These are phyloP conservation scores for Candida nanaspora DNA, from an alignment of 805 yeast species.

Conservation along the genomic window DNA sequence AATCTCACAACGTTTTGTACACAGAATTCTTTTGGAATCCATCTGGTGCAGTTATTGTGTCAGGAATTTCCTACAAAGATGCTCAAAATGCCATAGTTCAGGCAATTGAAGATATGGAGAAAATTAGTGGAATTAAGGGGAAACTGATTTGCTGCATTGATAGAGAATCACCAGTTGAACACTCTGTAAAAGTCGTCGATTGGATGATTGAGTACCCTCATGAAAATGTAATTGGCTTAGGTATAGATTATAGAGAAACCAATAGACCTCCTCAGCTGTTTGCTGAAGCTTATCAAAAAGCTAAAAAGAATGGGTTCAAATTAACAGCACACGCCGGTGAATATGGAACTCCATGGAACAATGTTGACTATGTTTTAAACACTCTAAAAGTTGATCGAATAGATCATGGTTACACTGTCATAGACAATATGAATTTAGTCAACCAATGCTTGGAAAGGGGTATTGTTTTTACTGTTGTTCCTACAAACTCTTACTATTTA, in stretches of 20 bases:
- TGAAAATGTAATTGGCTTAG: slow-evolving; percentile 20
- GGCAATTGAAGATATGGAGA: slow-evolving; percentile 19
- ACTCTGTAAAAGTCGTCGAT: slow-evolving; percentile 19
- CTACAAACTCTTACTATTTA: slow-evolving; percentile 25
- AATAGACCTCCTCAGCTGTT: slow-evolving; percentile 23
- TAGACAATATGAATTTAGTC: slow-evolving; percentile 18
- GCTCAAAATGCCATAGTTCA: slow-evolving; percentile 21
- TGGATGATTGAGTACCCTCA: slow-evolving; percentile 20
- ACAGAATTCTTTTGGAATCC: slow-evolving; percentile 27
- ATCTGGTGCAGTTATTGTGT: slow-evolving; percentile 21
- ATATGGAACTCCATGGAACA: slow-evolving; percentile 22
- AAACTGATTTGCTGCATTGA: slow-evolving; percentile 23
- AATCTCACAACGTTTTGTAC: slow-evolving; percentile 18
- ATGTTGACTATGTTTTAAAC: slow-evolving; percentile 19
- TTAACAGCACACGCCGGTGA: slow-evolving; percentile 27
- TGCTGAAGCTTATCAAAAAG: slow-evolving; percentile 18
- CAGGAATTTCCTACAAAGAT: slow-evolving; percentile 17
- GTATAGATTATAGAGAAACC: slow-evolving; percentile 25
- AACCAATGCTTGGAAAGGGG: slow-evolving; percentile 14
- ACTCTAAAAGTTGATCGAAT: slow-evolving; percentile 19
- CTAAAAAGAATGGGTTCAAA: slow-evolving; percentile 16
- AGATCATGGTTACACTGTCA: slow-evolving; percentile 25
- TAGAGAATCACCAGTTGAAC: slow-evolving; percentile 18
- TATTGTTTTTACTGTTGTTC: slow-evolving; percentile 22
- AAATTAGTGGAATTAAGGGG: slow-evolving; percentile 14